Base-by-base conservation (phyloP, 169 alveolate genomes). In the Eimeria brunetti region DNA sequence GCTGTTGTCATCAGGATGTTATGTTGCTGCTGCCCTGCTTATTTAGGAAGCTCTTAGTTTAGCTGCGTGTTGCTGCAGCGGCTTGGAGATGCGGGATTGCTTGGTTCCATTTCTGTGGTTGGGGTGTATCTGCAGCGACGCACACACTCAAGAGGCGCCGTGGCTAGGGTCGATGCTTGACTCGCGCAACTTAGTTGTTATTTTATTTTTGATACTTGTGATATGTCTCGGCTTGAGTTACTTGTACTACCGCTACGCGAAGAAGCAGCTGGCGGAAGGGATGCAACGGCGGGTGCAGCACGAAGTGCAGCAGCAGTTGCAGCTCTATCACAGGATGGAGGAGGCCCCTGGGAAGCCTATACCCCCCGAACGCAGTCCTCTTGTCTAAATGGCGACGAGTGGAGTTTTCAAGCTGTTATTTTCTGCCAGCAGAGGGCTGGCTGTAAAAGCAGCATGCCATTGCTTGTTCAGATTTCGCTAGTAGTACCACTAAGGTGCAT, bases 301-400 rank as follows among this genome's bases (percentile, higher is more conserved):
- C 49, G 95, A 78, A 36, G 89, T 91, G 41, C 95, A 91, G 69
- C 95, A 91, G 84, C 95, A 91, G 44, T 8, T 91, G 46, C 95
- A 91, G 69, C 95, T 75, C 11, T 91, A 91, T 36, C 86, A 91
- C 73, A 73, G 69, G 9, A 91, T 91, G 95, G 84, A 76, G 33
- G 95, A 91, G 44, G 89, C 86, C 36, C 89, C 89, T 12, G 89
- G 89, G 51, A 81, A 81, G 44, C 89, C 89, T 53, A 33, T 36
- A n/a, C 14, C 18, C 22, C 73, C 73, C 30, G 89, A 81, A 33
- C 89, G 89, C 89, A 81, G 71, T n/a, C 89, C 89, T 36, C 89
- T 81, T 81, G 89, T 81, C 30, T 81, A 78, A 81, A 33, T 27
- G 16, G 44, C 22, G 60, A 64, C 7, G 86, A 41, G 22, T 46